These are phyloP conservation scores for Pisolithus marmoratus DNA, from an alignment of 768 basidiomycete genomes.

Conservation along the genomic window DNA sequence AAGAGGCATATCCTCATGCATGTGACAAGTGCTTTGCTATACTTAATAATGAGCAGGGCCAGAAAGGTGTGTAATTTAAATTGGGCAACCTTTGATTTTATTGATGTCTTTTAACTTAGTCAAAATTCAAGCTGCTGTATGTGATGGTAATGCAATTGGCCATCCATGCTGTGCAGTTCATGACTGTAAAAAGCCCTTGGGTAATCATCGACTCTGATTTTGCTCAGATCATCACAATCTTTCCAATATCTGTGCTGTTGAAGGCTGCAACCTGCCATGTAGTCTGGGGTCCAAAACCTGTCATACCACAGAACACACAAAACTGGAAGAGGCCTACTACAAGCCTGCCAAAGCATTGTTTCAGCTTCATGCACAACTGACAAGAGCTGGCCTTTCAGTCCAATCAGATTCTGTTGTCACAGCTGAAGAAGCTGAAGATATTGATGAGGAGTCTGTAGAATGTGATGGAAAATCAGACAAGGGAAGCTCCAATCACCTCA, in stretches of 20 bases:
- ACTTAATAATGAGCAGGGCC: background rate
- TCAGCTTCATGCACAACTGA: constrained; percentile 14
- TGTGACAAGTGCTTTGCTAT: constrained; percentile 8
- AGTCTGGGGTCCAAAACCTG: constrained; percentile 18
- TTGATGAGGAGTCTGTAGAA: background rate
- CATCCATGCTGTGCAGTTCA: constrained; percentile 26
- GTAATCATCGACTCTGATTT: constrained; percentile 12
- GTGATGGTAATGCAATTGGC: constrained; percentile 21
- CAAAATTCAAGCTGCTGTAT: constrained; percentile 4
- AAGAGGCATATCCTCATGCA: constrained; percentile 8
- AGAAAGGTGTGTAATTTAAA: background rate
- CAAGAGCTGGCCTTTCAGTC: constrained; percentile 5
- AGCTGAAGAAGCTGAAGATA: no score
- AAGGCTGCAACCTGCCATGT: constrained; percentile 8
- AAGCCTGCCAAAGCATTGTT: constrained; percentile 19
- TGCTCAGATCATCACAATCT: constrained; percentile 16
- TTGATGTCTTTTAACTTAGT: background rate
- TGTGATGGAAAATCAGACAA: constrained; percentile 7
- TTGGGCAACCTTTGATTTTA: background rate
- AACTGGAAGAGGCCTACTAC: constrained; percentile 15
- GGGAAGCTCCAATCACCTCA: constrained; percentile 6
- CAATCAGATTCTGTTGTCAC: constrained; percentile 1
- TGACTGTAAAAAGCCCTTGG: constrained; percentile 20
- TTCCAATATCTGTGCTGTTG: constrained; percentile 10
- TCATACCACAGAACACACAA: constrained; percentile 13